phyloP scores from a whole-genome alignment of 169 alveolate genomes.

The Amoebophrya sp. region DNA sequence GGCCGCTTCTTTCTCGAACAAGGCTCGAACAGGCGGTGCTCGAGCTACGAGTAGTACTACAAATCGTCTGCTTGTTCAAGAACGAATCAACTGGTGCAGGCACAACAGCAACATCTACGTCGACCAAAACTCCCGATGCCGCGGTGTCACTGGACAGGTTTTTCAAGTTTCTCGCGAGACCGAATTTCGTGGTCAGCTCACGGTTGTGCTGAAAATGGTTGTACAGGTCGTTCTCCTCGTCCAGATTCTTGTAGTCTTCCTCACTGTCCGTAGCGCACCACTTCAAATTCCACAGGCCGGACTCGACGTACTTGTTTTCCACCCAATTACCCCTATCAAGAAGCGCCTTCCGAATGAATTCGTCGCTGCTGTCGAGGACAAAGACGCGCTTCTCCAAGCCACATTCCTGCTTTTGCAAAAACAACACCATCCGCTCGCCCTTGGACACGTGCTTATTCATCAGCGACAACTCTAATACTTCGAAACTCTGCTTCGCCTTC shows the following conservation, averaged over 20 bases:
- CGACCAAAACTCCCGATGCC: background rate
- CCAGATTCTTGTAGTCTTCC: background rate
- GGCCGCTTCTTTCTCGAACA: no score
- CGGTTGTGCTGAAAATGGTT: background rate
- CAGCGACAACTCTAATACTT: background rate
- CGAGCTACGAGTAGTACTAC: no score
- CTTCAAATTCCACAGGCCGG: background rate
- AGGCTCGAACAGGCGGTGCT: no score
- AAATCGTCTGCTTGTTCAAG: no score
- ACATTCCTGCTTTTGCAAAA: background rate
- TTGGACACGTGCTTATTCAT: background rate
- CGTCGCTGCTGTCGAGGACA: background rate
- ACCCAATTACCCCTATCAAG: background rate
- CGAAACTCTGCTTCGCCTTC: background rate
- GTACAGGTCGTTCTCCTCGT: background rate
- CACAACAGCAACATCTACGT: background rate
- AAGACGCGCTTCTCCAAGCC: background rate
- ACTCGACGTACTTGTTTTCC: background rate
- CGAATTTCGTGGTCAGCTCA: background rate
- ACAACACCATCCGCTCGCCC: constrained; percentile 18
- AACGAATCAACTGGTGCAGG: no score
- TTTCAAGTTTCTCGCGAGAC: background rate
- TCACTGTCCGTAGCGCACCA: background rate
- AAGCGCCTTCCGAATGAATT: background rate
- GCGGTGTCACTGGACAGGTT: background rate